Conservation (phyloP, 176 grass and related monocot species). For the Areca catechu region DNA sequence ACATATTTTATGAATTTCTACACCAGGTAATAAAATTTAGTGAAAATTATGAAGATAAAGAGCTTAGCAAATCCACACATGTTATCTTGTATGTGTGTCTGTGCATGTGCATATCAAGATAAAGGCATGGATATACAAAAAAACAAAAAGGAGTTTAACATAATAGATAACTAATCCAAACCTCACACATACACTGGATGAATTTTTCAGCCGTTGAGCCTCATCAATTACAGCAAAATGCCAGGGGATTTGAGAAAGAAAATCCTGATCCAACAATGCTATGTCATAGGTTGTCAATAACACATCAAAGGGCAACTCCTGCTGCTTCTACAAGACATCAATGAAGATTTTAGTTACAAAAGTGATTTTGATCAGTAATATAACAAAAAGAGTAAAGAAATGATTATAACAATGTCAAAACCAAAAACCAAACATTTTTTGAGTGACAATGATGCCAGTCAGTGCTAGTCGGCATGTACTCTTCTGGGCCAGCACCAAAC, state of each 20-base stretch:
- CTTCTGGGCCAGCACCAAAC: no score
- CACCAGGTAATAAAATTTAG: no score
- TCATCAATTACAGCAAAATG: constrained; percentile 69
- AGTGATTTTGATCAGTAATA: no score
- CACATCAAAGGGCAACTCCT: constrained; percentile 75
- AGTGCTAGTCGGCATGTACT: no score
- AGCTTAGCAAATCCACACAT: no score
- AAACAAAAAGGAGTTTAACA: not conserved
- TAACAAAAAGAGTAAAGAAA: not conserved
- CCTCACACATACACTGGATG: constrained; percentile 50
- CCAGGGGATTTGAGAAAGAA: constrained; percentile 88
- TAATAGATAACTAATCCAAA: no score
- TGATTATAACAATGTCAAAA: not conserved
- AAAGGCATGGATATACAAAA: not conserved
- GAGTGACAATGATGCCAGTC: no score
- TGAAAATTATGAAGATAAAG: no score
- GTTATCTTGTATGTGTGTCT: no score
- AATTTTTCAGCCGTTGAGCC: constrained; percentile 80
- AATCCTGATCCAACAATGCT: constrained; percentile 73
- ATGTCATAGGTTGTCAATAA: constrained; percentile 85
- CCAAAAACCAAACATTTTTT: no score
- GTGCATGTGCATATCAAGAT: no score
- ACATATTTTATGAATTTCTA: no score
- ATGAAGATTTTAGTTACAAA: not conserved
- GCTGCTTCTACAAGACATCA: constrained; percentile 8